A percentile compares a stretch with the other conserved stretches of the same genome.
These are phyloP conservation scores for Linum lewisii DNA, from an alignment of 345 rosid species.

Conservation along the genomic window DNA sequence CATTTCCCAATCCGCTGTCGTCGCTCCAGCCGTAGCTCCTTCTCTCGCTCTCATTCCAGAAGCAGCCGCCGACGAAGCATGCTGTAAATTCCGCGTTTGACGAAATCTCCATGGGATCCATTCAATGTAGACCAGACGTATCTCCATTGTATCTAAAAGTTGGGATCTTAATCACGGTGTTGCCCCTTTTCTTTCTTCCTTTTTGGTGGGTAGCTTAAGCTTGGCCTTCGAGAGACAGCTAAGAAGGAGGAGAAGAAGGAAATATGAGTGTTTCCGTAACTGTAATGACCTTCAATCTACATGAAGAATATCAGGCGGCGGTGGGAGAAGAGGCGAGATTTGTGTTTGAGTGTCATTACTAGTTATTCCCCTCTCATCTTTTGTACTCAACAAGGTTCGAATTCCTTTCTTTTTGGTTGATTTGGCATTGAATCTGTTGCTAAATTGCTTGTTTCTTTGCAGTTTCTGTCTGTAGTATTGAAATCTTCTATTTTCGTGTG, in stretches of 20 bases:
- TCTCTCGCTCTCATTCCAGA: too few species aligned
- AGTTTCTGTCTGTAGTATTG: not conserved
- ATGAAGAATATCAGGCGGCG: constrained; percentile 57
- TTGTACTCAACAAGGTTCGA: constrained; percentile 88
- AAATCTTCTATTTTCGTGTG: not conserved
- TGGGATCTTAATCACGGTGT: too few species aligned
- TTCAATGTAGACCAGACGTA: too few species aligned
- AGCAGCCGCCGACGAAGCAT: too few species aligned
- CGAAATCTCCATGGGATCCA: too few species aligned
- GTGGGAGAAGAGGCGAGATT: constrained; percentile 81
- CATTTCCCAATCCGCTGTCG: too few species aligned
- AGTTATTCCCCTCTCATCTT: constrained; percentile 77
- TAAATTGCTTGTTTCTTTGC: not conserved
- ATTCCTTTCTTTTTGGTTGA: constrained; percentile 8
- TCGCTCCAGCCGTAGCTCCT: too few species aligned
- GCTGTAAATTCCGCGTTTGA: too few species aligned
- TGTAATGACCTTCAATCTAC: constrained; percentile 88
- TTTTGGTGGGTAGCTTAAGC: too few species aligned
- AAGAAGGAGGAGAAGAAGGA: not conserved
- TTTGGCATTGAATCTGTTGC: not conserved
- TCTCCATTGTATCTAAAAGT: too few species aligned
- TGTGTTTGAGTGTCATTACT: constrained; percentile 76
- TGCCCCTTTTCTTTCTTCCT: not conserved
- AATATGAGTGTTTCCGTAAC: constrained; percentile 79
- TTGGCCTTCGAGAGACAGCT: too few species aligned